Evolutionary conservation across 148 eudicot genomes (phyloP), one percentile per base, ranked within the genome.

Genomic region (Talinum fruticosum): DNA sequence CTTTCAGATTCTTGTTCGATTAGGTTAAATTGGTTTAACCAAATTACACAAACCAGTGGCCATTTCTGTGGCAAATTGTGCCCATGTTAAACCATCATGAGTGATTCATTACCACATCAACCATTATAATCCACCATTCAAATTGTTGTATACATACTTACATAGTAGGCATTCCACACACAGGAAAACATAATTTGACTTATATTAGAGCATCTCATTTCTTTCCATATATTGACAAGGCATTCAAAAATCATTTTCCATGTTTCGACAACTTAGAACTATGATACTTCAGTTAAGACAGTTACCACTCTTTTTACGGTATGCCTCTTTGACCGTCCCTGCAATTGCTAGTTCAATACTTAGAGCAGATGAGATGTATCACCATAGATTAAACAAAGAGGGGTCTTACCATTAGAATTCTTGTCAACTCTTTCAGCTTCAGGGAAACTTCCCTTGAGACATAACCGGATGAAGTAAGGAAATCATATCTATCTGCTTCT

Each of bases 401-500:
- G 33, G n/a, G 61, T 66, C 66, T 47, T 68, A 82, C 84, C 84
- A 66, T 51, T 5, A 81, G 68, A 53, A 13, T 35, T 26, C 21
- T 49, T n/a, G 35, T 28, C 14, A 77, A 32, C 41, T 74, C 70
- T 10, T 28, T 73, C 51, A 82, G 76, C 81, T 21, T 73, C 75
- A 82, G 49, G 44, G 5, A 44, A 61, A 67, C 38, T 74, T 77
- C 84, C 67, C 69, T 68, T 67, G 74, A 37, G 66, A 77, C 78
- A 66, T 67, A 73, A 54, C 84, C 80, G 18, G 72, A 8, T 35
- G 78, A 67, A 57, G 80, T 54, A 57, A 14, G 36, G 49, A 82
- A 82, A 82, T 82, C 78, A 21, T 44, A 77, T 13, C 81, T 57
- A 67, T 82, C 80, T 72, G 81, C 84, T 53, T 82, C 69, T 66